phyloP scores from a whole-genome alignment of 805 yeast genomes.

The Tetrapisispora phaffii region DNA sequence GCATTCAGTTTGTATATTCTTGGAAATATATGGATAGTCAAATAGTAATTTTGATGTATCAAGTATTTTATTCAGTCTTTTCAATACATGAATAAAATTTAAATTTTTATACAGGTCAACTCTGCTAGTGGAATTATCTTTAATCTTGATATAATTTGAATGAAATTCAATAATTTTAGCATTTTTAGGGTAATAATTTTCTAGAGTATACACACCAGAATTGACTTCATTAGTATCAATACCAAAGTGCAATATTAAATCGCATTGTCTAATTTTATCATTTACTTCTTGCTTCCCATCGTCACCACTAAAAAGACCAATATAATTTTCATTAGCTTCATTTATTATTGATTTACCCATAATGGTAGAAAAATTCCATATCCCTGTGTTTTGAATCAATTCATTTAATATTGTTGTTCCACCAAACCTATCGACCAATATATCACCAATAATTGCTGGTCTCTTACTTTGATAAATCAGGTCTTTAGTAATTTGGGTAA shows the following conservation, averaged over 20 bases:
- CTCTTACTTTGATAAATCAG: constrained; percentile 42
- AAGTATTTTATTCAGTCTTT: constrained; percentile 32
- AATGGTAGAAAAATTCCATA: constrained; percentile 50
- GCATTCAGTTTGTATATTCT: background rate
- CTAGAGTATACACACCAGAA: constrained; percentile 52
- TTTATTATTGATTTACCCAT: constrained; percentile 68
- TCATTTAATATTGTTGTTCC: constrained; percentile 36
- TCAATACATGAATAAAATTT: constrained; percentile 41
- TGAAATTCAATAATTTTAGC: constrained; percentile 40
- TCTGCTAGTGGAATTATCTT: constrained; percentile 6
- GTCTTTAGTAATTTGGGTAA: constrained; percentile 35
- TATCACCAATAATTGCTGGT: constrained; percentile 67
- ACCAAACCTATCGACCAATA: constrained; percentile 54
- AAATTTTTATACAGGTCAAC: constrained; percentile 30
- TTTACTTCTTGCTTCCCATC: constrained; percentile 43
- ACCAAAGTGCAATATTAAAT: constrained; percentile 65
- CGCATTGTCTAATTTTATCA: constrained; percentile 44
- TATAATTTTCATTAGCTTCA: constrained; percentile 53
- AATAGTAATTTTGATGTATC: constrained; percentile 23
- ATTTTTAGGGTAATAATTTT: constrained; percentile 30
- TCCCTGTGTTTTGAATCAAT: constrained; percentile 37
- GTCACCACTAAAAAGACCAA: constrained; percentile 65
- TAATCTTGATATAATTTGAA: constrained; percentile 44
- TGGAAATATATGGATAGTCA: background rate
- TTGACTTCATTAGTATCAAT: constrained; percentile 57